Evolutionary conservation across 805 yeast species (phyloP).

Genomic region (Candida ficus): DNA sequence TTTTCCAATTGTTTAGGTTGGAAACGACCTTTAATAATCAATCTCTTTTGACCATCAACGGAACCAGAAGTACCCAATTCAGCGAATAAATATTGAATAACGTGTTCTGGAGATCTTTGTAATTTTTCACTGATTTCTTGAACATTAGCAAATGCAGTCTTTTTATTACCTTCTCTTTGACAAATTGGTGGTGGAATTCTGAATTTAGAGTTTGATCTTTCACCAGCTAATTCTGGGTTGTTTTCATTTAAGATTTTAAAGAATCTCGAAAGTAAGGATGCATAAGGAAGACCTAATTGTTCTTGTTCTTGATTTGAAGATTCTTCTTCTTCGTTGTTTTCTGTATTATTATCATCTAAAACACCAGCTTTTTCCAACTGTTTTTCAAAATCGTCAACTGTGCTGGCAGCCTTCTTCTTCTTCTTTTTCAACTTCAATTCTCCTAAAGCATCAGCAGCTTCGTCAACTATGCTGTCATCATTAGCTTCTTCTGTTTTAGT

Average conservation of each 20-base stretch:
- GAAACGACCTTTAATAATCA: constrained; percentile 96
- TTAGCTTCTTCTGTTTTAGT: constrained; percentile 28
- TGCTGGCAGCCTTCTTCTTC: constrained; percentile 53
- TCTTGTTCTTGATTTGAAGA: constrained; percentile 29
- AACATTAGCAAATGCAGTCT: constrained; percentile 92
- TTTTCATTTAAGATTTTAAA: constrained; percentile 81
- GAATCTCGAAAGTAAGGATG: constrained; percentile 74
- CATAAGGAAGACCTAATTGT: constrained; percentile 66
- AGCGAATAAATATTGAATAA: constrained; percentile 93
- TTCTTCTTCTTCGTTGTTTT: constrained; percentile 14
- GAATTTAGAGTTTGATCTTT: constrained; percentile 84
- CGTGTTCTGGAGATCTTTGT: constrained; percentile 96
- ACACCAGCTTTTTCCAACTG: constrained; percentile 89
- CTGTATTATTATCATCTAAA: constrained; percentile 29
- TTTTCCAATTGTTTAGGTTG: constrained; percentile 97
- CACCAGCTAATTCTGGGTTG: constrained; percentile 98
- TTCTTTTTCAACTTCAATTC: constrained; percentile 79
- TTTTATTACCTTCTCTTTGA: constrained; percentile 95
- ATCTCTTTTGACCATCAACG: constrained; percentile 95
- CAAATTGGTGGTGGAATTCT: constrained; percentile 97
- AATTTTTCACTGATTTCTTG: constrained; percentile 90
- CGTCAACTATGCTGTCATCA: constrained; percentile 33
- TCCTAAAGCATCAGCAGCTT: constrained; percentile 56
- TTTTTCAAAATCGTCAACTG: constrained; percentile 78
- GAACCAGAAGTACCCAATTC: constrained; percentile 99